phyloP scores from a whole-genome alignment of 768 basidiomycete species.

The Lactarius psammicola region DNA sequence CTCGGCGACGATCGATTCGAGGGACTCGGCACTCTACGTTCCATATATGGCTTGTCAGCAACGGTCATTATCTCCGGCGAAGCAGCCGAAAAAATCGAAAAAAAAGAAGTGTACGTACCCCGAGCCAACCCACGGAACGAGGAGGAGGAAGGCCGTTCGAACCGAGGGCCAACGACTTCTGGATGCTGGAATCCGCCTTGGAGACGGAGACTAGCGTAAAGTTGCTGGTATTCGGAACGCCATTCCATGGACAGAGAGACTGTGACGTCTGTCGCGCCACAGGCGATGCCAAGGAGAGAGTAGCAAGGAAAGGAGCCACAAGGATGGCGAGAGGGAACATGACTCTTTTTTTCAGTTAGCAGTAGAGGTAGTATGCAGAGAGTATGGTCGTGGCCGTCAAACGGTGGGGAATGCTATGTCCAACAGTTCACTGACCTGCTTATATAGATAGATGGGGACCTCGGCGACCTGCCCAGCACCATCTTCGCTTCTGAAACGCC shows the following conservation, averaged over 20 bases:
- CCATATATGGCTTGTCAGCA: background rate
- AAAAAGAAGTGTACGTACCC: background rate
- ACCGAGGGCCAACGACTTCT: background rate
- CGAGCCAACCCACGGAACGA: background rate
- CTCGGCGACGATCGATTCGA: background rate
- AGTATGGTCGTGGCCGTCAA: background rate
- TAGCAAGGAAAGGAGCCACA: background rate
- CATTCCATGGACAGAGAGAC: slow-evolving; percentile 9
- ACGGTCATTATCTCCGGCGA: too few relatives aligned
- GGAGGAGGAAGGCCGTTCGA: background rate
- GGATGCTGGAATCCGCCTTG: background rate
- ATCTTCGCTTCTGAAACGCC: background rate
- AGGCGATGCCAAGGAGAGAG: slow-evolving; percentile 2
- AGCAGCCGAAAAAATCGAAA: background rate
- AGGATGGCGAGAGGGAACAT: background rate
- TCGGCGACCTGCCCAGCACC: background rate
- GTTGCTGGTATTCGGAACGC: slow-evolving; percentile 1
- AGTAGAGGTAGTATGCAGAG: background rate
- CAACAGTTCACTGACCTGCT: background rate
- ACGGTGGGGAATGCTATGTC: background rate
- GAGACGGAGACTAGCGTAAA: slow-evolving; percentile 10
- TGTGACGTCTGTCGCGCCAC: background rate
- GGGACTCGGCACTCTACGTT: slow-evolving; percentile 5
- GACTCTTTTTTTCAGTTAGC: background rate
- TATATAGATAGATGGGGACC: background rate